Evolutionary conservation across 768 basidiomycete species (phyloP), one percentile per base, ranked within the genome.

Genomic region (Paxillus involutus): DNA sequence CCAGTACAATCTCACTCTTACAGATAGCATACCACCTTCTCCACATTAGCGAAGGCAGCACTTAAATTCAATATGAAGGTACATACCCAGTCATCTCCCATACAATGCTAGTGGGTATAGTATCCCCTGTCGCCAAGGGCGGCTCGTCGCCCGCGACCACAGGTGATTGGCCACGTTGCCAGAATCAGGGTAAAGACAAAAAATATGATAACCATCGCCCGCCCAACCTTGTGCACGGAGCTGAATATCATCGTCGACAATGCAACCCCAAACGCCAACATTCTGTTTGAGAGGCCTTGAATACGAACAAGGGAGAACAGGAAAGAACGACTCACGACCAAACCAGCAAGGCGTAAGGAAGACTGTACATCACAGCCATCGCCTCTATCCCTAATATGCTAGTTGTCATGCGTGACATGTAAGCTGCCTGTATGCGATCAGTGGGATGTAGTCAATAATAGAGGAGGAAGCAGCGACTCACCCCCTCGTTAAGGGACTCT

Each of bases 301-400:
- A 11, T 13, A 35, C 6, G 39, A 35, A 12, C 30, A 30, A 19
- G 8, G 30, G 46, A 5, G 30, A 47, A 30, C n/a, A 30, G 30
- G 30, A 35, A 11, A n/a, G 4, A 47, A 30, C 30, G 7, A 19
- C 69, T 55, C 29, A 70, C 68, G 58, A 57, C 59, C 63, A 69
- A 60, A 71, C 61, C 32, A 69, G 57, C 17, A 67, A 53, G 17
- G 63, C 69, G 41, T 68, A 69, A 5, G 70, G 70, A 19, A 71
- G 55, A 49, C 63, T 69, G 49, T 65, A 71, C 44, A 68, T 55
- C n/a, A 71, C 65, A 2, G 69, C 62, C 14, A 72, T 51, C 1
- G 62, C 52, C 48, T 72, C 70, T 6, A 68, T 44, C 2, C 67
- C 66, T 32, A 55, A 46, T 9, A 45, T 41, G 4, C 50, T 40